Evolutionary conservation across 192 early-diverging fungal species (phyloP).

Genomic region (Linnemannia zychae): DNA sequence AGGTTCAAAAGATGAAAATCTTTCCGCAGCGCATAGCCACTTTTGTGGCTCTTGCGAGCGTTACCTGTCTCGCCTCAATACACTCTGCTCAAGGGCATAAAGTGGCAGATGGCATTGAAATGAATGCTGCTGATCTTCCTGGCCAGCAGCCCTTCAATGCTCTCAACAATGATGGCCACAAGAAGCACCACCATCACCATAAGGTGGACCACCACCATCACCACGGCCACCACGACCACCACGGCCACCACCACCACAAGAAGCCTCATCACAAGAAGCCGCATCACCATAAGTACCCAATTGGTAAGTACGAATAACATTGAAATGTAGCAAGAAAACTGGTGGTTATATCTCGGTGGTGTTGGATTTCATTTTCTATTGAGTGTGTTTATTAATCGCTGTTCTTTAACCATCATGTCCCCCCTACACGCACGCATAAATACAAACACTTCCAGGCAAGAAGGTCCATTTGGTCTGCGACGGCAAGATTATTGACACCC

Average conservation of each 20-base stretch:
- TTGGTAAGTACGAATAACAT: not conserved
- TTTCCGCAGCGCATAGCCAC: conserved; percentile 7
- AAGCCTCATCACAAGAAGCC: conserved; percentile 6
- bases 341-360: not conserved
- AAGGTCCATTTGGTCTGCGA: conserved; percentile 15
- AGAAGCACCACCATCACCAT: conserved; percentile 7
- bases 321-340: not conserved
- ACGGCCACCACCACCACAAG: not conserved
- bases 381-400: not conserved
- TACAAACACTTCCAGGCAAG: not conserved
- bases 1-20: conserved; percentile 12
- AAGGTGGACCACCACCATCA: not conserved
- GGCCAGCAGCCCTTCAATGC: not conserved
- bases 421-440: not conserved
- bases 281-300: not conserved
- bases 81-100: not conserved
- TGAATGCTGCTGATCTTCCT: not conserved
- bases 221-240: not conserved
- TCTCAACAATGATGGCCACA: not conserved
- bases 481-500: not conserved
- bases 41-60: conserved; percentile 11
- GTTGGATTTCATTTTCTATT: not conserved
- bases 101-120: not conserved
- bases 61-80: conserved; percentile 12
- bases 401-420: not conserved